Conservation (phyloP, 2,329 filamentous ascomycete species). For the Fusarium verrucosum region DNA sequence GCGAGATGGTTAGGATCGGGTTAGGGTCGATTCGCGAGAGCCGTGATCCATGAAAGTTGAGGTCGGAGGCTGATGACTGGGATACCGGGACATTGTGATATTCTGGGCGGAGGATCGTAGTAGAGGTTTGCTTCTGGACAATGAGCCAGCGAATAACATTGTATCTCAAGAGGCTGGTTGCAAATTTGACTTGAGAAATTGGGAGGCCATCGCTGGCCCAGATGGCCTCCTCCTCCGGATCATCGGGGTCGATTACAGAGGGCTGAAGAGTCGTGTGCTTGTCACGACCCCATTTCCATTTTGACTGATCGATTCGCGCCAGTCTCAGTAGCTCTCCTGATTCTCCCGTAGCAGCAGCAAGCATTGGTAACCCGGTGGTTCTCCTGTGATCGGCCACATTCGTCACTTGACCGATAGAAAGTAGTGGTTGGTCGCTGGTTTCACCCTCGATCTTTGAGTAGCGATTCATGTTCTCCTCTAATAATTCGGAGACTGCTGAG, state of each 20-base stretch:
- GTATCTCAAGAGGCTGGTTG: constrained; percentile 50
- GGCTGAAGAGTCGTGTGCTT: constrained; percentile 59
- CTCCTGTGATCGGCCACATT: constrained; percentile 49
- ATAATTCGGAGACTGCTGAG: constrained; percentile 43
- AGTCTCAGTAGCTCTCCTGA: constrained; percentile 68
- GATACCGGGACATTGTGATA: constrained; percentile 53
- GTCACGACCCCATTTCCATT: constrained; percentile 63
- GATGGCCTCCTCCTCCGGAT: constrained; percentile 57
- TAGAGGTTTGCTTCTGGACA: constrained; percentile 62
- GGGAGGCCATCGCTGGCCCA: constrained; percentile 65
- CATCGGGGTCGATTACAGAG: constrained; percentile 53
- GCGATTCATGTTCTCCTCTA: constrained; percentile 51
- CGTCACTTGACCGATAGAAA: constrained; percentile 66
- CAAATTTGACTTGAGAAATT: constrained; percentile 62
- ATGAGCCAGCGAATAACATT: constrained; percentile 61
- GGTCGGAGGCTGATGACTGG: constrained; percentile 17
- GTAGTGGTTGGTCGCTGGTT: constrained; percentile 47
- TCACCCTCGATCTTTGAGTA: constrained; percentile 44
- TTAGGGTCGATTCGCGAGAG: constrained; percentile 65
- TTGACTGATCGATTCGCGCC: constrained; percentile 58
- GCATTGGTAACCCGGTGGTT: constrained; percentile 47
- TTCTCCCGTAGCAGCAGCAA: constrained; percentile 64
- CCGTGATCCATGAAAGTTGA: constrained; percentile 39
- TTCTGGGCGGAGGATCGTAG: constrained; percentile 62
- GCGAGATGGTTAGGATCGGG: constrained; percentile 62